Evolutionary conservation across 202 grass and related monocot genomes (phyloP), one percentile per base, ranked within the genome.

Genomic region (Zoysia matrella): DNA sequence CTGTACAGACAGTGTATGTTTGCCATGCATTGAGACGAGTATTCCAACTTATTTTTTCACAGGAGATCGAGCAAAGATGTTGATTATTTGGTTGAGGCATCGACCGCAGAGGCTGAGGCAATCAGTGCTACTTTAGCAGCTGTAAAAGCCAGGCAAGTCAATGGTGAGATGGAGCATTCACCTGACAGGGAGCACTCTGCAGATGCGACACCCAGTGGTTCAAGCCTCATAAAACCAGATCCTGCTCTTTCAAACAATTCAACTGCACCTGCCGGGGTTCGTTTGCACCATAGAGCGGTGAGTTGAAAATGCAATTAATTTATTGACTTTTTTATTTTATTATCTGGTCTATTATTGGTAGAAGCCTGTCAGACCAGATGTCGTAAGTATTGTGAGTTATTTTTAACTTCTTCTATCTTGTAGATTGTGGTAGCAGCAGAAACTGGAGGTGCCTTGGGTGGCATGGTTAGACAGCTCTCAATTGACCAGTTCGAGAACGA

Each of bases 111-210:
- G 79, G 96, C 96, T 80, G 93, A 99, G 69, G 96, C 96, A 76
- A 99, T 99, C 76, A 99, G 96, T 81, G 96, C 96, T 73, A 89
- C 96, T 69, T 82, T 99, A 67, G 93, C 96, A 71, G 96, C 96
- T 88, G 89, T 83, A 81, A 99, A 99, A 66, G 96, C 96, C 44
- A 90, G 96, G 62, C 86, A 99, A 92, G 82, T 89, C 63, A 95
- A 95, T 70, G 90, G 87, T 53, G 76, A 22, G 22, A 22, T 77
- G 40, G 90, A 90, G 60, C 89, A 96, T 83, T 84, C 87, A 72
- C 89, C 87, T 70, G 90, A 99, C 47, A 74, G 46, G 43, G 86
- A 93, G 74, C 76, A 71, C 8, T 85, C 79, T 88, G 77, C 84
- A 88, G 89, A 90, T 72, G 68, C 87, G 57, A 83, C 63, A 71